Percentiles rank a stretch among this genome's conserved stretches.
phyloP scores from a whole-genome alignment of 176 grass and related monocot genomes.

The Alopecurus myosuroides region DNA sequence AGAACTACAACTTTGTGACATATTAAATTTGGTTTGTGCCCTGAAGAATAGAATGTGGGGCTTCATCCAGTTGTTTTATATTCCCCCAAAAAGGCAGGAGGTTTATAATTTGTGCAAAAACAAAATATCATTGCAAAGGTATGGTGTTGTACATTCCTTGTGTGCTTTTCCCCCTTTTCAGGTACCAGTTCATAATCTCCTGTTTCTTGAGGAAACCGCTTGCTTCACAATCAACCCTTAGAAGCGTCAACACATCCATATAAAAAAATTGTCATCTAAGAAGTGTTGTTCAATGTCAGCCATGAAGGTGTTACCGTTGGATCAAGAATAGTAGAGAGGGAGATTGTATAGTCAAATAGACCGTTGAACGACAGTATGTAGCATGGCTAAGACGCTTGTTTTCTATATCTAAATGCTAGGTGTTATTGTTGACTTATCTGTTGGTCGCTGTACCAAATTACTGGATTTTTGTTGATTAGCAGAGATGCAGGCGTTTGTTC shows the following conservation, averaged over 20 bases:
- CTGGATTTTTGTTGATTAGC: too few relatives aligned
- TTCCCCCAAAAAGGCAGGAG: constrained; percentile 90
- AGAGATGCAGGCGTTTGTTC: too few relatives aligned
- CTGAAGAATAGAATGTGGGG: constrained; percentile 73
- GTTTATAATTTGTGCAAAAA: constrained; percentile 85
- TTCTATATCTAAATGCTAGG: too few relatives aligned
- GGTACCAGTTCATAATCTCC: background rate
- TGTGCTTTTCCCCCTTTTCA: too few relatives aligned
- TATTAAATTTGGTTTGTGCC: constrained; percentile 47
- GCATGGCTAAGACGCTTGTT: background rate
- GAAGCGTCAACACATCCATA: constrained; percentile 74
- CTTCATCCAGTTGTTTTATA: constrained; percentile 83
- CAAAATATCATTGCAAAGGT: constrained; percentile 62
- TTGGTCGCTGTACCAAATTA: too few relatives aligned
- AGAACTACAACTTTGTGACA: background rate
- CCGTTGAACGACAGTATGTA: constrained; percentile 45
- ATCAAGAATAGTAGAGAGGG: constrained; percentile 69
- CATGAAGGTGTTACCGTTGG: constrained; percentile 77
- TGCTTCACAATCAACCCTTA: background rate
- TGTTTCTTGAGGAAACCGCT: background rate
- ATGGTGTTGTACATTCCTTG: too few relatives aligned
- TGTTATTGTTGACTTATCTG: too few relatives aligned
- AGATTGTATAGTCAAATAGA: constrained; percentile 88
- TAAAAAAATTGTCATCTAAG: constrained; percentile 84
- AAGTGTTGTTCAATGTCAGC: constrained; percentile 70